Conservation (phyloP, 495 filamentous ascomycete species). For the Hypomontagnella monticulosa region DNA sequence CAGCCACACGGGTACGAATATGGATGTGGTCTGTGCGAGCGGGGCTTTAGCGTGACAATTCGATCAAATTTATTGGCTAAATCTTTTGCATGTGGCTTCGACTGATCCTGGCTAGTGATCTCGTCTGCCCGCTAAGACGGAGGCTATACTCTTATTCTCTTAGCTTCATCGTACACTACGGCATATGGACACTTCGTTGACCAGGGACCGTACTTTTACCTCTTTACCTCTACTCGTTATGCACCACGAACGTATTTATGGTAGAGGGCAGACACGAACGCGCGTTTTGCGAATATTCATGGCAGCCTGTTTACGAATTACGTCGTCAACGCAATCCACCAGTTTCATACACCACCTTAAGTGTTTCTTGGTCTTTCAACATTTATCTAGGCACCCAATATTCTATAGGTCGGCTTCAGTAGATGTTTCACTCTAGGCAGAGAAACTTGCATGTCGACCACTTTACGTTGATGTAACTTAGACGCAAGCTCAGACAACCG, state of each 20-base stretch:
- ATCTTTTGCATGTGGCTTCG: slow-evolving; percentile 37
- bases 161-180: not conserved
- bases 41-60: slow-evolving; percentile 22
- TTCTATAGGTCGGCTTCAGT: no score
- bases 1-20: slow-evolving; percentile 34
- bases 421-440: slow-evolving; percentile 2
- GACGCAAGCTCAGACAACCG: slow-evolving; percentile 26
- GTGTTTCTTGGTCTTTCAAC: slow-evolving; percentile 4
- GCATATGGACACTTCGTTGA: not conserved
- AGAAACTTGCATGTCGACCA: not conserved
- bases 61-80: slow-evolving; percentile 30
- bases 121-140: slow-evolving; percentile 30
- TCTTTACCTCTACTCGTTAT: no score
- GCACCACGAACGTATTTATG: no score
- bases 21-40: slow-evolving; percentile 35
- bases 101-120: slow-evolving; percentile 23
- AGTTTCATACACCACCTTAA: slow-evolving; percentile 3
- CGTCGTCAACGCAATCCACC: slow-evolving; percentile 12
- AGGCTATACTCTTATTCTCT: slow-evolving; percentile 5
- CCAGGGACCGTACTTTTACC: not conserved
- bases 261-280: not conserved
- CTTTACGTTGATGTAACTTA: slow-evolving; percentile 17
- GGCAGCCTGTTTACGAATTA: slow-evolving; percentile 16
- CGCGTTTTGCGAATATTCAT: slow-evolving; percentile 14
- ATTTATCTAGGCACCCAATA: not conserved